Base-by-base conservation (phyloP, 2,329 filamentous ascomycete genomes). In the Fusarium duplospermum region DNA sequence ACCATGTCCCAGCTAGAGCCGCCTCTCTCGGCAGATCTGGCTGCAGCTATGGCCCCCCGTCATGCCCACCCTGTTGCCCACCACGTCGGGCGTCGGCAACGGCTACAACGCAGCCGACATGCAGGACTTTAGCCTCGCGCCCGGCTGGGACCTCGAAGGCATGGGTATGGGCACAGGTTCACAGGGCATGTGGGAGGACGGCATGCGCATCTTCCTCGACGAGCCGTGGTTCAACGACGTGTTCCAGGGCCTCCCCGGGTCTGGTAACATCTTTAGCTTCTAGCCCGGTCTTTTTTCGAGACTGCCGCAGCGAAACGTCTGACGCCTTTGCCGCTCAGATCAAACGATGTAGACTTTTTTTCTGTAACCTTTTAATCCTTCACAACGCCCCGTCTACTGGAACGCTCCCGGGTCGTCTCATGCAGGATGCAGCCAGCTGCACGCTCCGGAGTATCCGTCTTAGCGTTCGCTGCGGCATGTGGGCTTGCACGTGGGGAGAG, bases 161-260 rank as follows among this genome's bases (percentile, higher is more conserved):
- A 66, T 82, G 42, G 80, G 78, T 29, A 59, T 81, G 20, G 76
- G 75, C 2, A 69, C 72, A 10, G 79, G 78, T 9, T 64, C 72
- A 4, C 77, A 78, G 57, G 78, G 77, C 36, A 74, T 77, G 63
- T 78, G 81, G 62, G 80, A 81, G 68, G 80, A 82, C 18, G 81
- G 81, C 10, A 78, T 82, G 60, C 78, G 80, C 36, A 82, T 82
- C 69, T 78, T 83, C 61, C 77, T 85, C 60, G 80, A 82, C 66
- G 84, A 86, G 64, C 81, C 83, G 16, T 85, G 84, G 81, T 81
- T 85, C 64, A 82, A 76, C 10, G 80, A 82, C 58, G 79, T 81
- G 65, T 82, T 85, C 24, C 80, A 82, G 56, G 80, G 79, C 14
- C 72, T 84, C 27, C 82, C 81, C 1, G 80, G 81, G 31, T 71